A percentile compares a stretch with the other conserved stretches of the same genome.
Conservation (phyloP, 1,284 basidiomycete genomes). For the Neolentinus lepideus region DNA sequence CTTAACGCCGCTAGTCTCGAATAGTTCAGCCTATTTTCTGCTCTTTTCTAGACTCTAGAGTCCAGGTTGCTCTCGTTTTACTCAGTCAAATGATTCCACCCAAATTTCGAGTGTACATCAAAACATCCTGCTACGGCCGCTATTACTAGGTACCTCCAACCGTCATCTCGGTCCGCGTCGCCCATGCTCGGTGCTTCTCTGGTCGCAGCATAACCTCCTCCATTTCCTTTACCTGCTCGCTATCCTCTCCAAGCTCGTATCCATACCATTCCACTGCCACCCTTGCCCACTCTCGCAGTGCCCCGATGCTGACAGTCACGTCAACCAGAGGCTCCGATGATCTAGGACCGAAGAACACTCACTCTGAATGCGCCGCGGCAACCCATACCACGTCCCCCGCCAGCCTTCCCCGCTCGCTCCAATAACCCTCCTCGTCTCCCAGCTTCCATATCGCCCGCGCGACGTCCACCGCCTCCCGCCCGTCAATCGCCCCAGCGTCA, state of each 20-base stretch:
- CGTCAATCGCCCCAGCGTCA: conserved; percentile 30
- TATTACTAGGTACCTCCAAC: conserved; percentile 22
- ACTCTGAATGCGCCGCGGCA: conserved; percentile 56
- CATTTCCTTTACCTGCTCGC: conserved; percentile 35
- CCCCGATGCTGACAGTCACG: conserved; percentile 26
- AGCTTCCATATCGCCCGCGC: conserved; percentile 46
- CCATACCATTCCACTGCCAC: conserved; percentile 44
- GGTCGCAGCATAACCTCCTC: conserved; percentile 27
- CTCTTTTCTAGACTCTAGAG: too few relatives aligned
- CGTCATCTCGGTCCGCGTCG: conserved; percentile 24
- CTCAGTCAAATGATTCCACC: neutral
- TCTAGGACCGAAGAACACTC: neutral
- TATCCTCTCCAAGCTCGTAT: conserved; percentile 49
- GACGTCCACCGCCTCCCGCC: conserved; percentile 37
- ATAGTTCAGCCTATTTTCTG: neutral
- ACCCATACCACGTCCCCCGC: conserved; percentile 53
- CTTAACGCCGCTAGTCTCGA: neutral
- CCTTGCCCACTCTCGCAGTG: conserved; percentile 39
- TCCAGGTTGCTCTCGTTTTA: neutral
- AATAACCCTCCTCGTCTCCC: conserved; percentile 53
- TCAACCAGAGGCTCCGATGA: neutral
- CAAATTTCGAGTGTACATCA: neutral
- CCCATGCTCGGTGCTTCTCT: conserved; percentile 38
- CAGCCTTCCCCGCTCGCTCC: conserved; percentile 52
- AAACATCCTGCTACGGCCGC: neutral